Percentiles rank a stretch among this genome's conserved stretches.
These are phyloP conservation scores for Ophiostoma piceae DNA, from an alignment of 2,329 filamentous ascomycete species.

Conservation along the genomic window DNA sequence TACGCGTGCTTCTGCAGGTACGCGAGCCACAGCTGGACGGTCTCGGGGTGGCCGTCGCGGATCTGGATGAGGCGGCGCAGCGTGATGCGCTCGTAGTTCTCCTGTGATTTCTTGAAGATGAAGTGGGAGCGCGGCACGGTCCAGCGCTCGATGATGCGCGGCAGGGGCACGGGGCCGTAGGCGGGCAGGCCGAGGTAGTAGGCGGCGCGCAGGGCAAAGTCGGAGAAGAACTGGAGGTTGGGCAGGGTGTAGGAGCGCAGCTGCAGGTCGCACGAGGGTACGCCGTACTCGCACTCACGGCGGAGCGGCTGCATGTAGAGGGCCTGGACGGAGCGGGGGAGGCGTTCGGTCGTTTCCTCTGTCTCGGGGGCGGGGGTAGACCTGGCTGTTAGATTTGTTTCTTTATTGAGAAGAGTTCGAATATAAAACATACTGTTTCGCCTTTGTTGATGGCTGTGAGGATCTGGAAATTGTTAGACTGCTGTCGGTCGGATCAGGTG, in stretches of 20 bases:
- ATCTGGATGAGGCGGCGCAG: conserved; percentile 83
- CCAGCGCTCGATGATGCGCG: conserved; percentile 85
- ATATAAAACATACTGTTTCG: neutral
- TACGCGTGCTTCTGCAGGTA: conserved; percentile 90
- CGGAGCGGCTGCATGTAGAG: conserved; percentile 81
- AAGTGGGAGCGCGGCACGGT: conserved; percentile 85
- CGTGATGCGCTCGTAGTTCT: conserved; percentile 94
- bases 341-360: conserved; percentile 39
- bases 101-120: conserved; percentile 94
- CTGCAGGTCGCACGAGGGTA: conserved; percentile 86
- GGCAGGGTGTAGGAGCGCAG: conserved; percentile 85
- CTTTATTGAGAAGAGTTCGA: neutral
- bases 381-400: neutral
- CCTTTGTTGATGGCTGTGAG: neutral
- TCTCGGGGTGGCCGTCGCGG: conserved; percentile 82
- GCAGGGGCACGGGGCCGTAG: conserved; percentile 78
- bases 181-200: conserved; percentile 89
- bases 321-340: conserved; percentile 77
- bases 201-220: conserved; percentile 89
- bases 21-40: conserved; percentile 85
- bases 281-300: conserved; percentile 65
- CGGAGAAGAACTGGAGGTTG: conserved; percentile 88
- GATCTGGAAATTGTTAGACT: conserved; percentile 10
- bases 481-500: neutral
- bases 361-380: neutral